Conservation (phyloP, 2,329 filamentous ascomycete species). For the Myriosclerotinia scirpicola region DNA sequence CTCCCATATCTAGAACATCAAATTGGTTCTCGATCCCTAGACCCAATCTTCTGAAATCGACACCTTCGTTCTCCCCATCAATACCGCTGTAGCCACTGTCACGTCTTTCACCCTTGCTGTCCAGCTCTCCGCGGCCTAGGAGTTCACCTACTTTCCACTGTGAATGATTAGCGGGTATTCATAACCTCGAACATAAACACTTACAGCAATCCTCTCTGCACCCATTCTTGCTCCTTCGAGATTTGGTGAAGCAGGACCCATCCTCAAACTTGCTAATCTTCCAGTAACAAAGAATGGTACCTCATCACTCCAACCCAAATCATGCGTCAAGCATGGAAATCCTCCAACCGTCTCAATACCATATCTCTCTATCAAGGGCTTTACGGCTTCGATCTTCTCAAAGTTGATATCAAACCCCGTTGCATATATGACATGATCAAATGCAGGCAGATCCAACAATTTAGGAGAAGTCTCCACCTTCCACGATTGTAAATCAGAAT, state of each 20-base stretch:
- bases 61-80: constrained; percentile 17
- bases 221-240: constrained; percentile 71
- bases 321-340: constrained; percentile 71
- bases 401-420: constrained; percentile 70
- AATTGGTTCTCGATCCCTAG: constrained; percentile 36
- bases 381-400: constrained; percentile 57
- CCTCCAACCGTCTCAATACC: constrained; percentile 65
- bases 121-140: constrained; percentile 19
- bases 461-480: constrained; percentile 50
- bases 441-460: constrained; percentile 46
- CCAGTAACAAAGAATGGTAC: constrained; percentile 73
- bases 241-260: constrained; percentile 73
- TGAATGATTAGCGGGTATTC: constrained; percentile 1
- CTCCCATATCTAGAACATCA: constrained; percentile 23
- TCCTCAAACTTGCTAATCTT: constrained; percentile 62
- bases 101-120: not conserved
- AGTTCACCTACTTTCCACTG: constrained; percentile 32
- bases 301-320: constrained; percentile 72
- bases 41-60: constrained; percentile 33
- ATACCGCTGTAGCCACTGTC: constrained; percentile 28
- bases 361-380: constrained; percentile 56
- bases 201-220: constrained; percentile 58
- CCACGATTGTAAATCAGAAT: constrained; percentile 50
- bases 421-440: constrained; percentile 50
- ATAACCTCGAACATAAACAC: not conserved